These are phyloP conservation scores for Claviceps africana DNA, from an alignment of 2,329 filamentous ascomycete genomes.

Conservation along the genomic window DNA sequence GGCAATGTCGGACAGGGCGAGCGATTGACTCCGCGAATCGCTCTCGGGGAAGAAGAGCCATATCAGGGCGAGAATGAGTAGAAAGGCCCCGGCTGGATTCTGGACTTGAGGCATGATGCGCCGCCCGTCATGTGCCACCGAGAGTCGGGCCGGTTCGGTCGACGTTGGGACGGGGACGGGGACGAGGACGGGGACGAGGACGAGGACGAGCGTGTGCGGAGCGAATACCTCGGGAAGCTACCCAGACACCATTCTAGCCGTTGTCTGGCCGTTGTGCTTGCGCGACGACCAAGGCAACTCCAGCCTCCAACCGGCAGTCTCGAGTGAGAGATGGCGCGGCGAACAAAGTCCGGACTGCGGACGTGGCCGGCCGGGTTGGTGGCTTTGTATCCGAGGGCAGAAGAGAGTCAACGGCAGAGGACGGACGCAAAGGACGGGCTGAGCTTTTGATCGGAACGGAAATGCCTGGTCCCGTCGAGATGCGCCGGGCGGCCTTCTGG, in stretches of 20 bases:
- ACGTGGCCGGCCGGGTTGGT: too few species aligned
- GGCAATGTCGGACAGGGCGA: slow-evolving; percentile 22
- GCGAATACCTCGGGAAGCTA: slow-evolving; percentile 3
- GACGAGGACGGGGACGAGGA: background rate
- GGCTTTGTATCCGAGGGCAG: too few species aligned
- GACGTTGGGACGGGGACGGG: background rate
- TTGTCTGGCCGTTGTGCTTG: background rate
- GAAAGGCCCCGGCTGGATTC: slow-evolving; percentile 21
- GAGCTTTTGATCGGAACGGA: too few species aligned
- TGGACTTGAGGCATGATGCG: slow-evolving; percentile 30
- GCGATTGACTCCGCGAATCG: slow-evolving; percentile 20
- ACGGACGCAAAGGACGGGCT: too few species aligned
- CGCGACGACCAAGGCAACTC: background rate
- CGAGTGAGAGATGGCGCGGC: background rate
- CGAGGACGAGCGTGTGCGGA: background rate
- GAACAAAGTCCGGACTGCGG: background rate
- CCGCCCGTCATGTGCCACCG: slow-evolving; percentile 6
- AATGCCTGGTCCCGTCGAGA: too few species aligned
- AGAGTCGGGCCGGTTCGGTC: background rate
- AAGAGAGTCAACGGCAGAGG: too few species aligned
- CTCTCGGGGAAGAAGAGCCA: slow-evolving; percentile 25
- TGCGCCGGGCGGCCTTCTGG: too few species aligned
- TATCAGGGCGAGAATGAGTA: slow-evolving; percentile 22
- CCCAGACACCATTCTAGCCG: slow-evolving; percentile 7
- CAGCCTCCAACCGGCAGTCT: too few species aligned